A percentile compares a stretch with the other conserved stretches of the same genome.
These are phyloP conservation scores for Calycina marina DNA, from an alignment of 2,329 filamentous ascomycete genomes.

Conservation along the genomic window DNA sequence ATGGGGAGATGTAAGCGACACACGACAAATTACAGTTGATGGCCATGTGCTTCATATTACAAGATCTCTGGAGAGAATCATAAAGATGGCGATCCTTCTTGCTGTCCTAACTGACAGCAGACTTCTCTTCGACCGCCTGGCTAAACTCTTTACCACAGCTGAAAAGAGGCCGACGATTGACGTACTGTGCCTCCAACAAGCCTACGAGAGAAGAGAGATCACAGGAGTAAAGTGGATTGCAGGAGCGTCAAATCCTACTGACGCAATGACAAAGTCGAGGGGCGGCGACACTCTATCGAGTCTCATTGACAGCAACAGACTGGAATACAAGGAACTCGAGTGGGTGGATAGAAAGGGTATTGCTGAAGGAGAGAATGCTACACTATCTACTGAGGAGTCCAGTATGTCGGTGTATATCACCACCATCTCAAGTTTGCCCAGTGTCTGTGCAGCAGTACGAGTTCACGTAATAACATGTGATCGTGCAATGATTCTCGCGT, in stretches of 20 bases:
- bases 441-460: too few relatives aligned
- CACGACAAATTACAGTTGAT: too few relatives aligned
- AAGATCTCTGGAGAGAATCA: background rate
- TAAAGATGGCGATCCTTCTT: background rate
- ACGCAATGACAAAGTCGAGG: constrained; percentile 7
- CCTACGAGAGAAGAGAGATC: constrained; percentile 9
- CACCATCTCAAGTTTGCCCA: too few relatives aligned
- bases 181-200: constrained; percentile 11
- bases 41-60: too few relatives aligned
- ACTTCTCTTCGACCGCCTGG: background rate
- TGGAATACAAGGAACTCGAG: too few relatives aligned
- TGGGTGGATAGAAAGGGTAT: too few relatives aligned
- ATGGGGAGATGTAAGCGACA: too few relatives aligned
- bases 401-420: too few relatives aligned
- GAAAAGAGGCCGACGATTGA: constrained; percentile 13
- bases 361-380: too few relatives aligned
- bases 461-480: too few relatives aligned
- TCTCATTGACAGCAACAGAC: constrained; percentile 6
- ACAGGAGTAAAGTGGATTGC: constrained; percentile 11
- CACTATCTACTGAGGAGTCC: too few relatives aligned
- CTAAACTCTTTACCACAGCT: constrained; percentile 2
- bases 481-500: too few relatives aligned
- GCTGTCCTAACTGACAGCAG: background rate
- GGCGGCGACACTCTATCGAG: constrained; percentile 4
- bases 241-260: constrained; percentile 5